Evolutionary conservation across 2,329 filamentous ascomycete genomes (phyloP), one percentile per base, ranked within the genome.

Genomic region (Hypoxylon rubiginosum): DNA sequence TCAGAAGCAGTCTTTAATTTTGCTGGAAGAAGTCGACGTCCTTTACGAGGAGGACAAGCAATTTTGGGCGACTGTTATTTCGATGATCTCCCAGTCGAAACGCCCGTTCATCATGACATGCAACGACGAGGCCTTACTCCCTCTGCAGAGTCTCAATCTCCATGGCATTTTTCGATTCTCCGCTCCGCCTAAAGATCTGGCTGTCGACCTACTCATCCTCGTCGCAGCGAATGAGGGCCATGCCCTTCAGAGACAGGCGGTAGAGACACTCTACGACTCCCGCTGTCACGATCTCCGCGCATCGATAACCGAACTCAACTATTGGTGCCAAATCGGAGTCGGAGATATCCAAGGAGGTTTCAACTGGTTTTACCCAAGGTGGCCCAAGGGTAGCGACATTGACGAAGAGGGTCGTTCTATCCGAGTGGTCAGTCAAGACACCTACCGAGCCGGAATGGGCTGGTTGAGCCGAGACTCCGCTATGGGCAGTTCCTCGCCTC

Each of bases 261-360:
- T 97, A 0, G 83, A 85, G 55, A 82, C 86, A 6, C 84, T 99
- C 2, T 97, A 94, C 74, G 83, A 85, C 57, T 88, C 88, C 13
- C 91, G 92, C 57, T 78, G 85, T 1, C 80, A 85, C 28, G 96
- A 99, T 76, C 81, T 99, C 11, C 90, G 96, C 58, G 93, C 91
- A 21, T 90, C 91, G 1, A 88, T 99, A 52, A 90, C 86, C 60
- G 94, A 98, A 66, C 85, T 99, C 28, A 91, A 97, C 76, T 96
- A 97, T 76, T 99, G 95, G 95, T 99, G 97, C 77, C 96, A 99
- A 77, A 94, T 98, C 79, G 93, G 91, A 0, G 89, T 99, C 9
- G 97, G 96, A 4, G 96, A 97, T 76, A 84, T 88, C n/a, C 92
- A 92, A 71, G 92, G 92, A 19, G 95, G 96, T 0, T 86, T 97